A percentile compares a stretch with the other conserved stretches of the same genome.
phyloP scores from a whole-genome alignment of 208 protist genomes.

The Angomonas ambiguus region DNA sequence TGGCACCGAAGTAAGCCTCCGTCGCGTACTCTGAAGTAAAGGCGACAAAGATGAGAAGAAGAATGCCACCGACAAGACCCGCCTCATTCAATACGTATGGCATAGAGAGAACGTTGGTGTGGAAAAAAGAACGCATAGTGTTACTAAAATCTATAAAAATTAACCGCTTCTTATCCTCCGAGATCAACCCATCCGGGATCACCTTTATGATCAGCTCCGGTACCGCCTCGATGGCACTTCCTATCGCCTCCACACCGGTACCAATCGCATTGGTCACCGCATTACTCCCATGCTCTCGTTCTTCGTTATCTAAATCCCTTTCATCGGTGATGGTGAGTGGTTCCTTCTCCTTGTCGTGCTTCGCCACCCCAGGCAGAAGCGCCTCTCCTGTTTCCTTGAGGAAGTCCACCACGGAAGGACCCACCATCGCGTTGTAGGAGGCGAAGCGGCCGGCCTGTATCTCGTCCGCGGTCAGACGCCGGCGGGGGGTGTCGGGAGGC shows the following conservation, averaged over 20 bases:
- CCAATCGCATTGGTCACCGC: slow-evolving; percentile 16
- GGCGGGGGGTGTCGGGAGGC: not conserved
- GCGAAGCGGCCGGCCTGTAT: slow-evolving; percentile 32
- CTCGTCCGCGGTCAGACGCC: slow-evolving; percentile 27
- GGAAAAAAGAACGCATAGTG: slow-evolving; percentile 48
- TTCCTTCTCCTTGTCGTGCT: slow-evolving; percentile 8
- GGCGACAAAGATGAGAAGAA: slow-evolving; percentile 37
- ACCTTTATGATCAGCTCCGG: slow-evolving; percentile 30
- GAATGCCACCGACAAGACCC: slow-evolving; percentile 37
- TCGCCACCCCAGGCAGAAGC: slow-evolving; percentile 17
- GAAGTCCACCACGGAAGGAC: slow-evolving; percentile 16
- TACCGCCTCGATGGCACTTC: slow-evolving; percentile 28
- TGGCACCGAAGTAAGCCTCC: slow-evolving; percentile 47
- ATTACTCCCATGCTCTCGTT: slow-evolving; percentile 18
- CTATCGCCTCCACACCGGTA: slow-evolving; percentile 19
- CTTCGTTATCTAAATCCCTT: slow-evolving; percentile 10
- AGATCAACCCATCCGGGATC: slow-evolving; percentile 36
- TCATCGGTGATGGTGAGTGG: slow-evolving; percentile 9
- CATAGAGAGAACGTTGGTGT: slow-evolving; percentile 53
- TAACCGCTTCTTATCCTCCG: slow-evolving; percentile 35
- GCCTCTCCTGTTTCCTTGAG: slow-evolving; percentile 23
- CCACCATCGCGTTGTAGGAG: slow-evolving; percentile 25
- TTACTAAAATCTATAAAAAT: slow-evolving; percentile 50
- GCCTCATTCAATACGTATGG: slow-evolving; percentile 51
- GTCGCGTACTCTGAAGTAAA: slow-evolving; percentile 50